A percentile compares a stretch with the other conserved stretches of the same genome.
These are phyloP conservation scores for Striga asiatica DNA, from an alignment of 257 asterid species.

Conservation along the genomic window DNA sequence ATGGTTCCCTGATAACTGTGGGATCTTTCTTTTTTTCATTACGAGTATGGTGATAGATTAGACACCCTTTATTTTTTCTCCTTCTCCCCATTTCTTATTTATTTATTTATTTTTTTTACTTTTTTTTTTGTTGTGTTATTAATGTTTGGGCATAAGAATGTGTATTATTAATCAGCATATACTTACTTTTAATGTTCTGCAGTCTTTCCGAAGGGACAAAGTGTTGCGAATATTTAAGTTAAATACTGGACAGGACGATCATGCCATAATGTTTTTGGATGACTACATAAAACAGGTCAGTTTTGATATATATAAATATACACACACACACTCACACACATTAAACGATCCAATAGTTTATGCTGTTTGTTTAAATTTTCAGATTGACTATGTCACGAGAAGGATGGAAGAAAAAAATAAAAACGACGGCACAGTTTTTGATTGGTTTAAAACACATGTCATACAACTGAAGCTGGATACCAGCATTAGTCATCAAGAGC, in stretches of 20 bases:
- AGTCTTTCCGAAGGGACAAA: constrained; percentile 69
- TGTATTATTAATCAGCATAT: not conserved
- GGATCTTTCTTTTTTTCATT: constrained; percentile 7
- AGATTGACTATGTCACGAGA: constrained; percentile 59
- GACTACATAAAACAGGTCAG: constrained; percentile 79
- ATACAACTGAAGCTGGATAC: constrained; percentile 65
- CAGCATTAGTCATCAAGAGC: constrained; percentile 78
- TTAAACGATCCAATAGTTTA: not conserved
- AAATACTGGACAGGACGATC: constrained; percentile 92
- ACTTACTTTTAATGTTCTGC: constrained; percentile 19
- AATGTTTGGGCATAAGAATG: not conserved
- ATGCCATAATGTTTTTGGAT: constrained; percentile 77
- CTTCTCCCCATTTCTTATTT: not conserved
- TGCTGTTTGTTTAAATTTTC: constrained; percentile 10
- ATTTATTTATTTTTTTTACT: not conserved
- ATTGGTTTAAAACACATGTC: constrained; percentile 80
- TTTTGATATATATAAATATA: not conserved
- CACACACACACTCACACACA: no score
- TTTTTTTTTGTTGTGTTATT: constrained; percentile 2
- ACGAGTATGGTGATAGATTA: not conserved
- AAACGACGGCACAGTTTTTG: constrained; percentile 44
- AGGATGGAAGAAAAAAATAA: constrained; percentile 58
- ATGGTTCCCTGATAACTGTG: not conserved
- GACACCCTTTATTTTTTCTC: not conserved
- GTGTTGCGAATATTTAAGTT: constrained; percentile 70